Conservation (phyloP, 2,329 filamentous ascomycete species). For the Biscogniauxia marginata region DNA sequence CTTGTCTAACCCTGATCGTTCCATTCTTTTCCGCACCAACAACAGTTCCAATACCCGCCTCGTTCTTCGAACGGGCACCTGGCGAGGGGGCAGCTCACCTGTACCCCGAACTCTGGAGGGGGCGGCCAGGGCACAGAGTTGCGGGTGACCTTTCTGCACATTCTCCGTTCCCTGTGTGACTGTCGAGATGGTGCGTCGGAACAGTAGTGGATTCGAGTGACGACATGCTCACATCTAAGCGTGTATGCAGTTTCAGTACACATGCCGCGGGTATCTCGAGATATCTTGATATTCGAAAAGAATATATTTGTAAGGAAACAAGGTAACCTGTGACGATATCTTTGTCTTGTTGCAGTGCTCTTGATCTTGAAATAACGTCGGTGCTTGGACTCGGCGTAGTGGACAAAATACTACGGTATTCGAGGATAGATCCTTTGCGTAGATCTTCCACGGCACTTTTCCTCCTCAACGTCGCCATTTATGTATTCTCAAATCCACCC, state of each 20-base stretch:
- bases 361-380: not conserved
- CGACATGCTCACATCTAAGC: conserved; percentile 51
- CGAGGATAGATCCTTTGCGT: not conserved
- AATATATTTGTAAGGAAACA: not conserved
- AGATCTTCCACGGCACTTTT: not conserved
- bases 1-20: conserved; percentile 39
- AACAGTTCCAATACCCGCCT: conserved; percentile 53
- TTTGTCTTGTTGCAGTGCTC: not conserved
- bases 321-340: not conserved
- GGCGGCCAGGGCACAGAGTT: conserved; percentile 48
- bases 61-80: conserved; percentile 50
- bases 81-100: conserved; percentile 44
- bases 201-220: conserved; percentile 45
- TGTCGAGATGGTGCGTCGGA: conserved; percentile 34
- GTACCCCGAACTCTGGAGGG: conserved; percentile 41
- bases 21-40: conserved; percentile 55
- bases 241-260: conserved; percentile 51
- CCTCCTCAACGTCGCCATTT: not conserved
- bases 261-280: conserved; percentile 33
- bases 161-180: conserved; percentile 31
- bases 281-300: not conserved
- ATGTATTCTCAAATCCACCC: not conserved
- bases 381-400: not conserved
- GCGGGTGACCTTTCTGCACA: conserved; percentile 44
- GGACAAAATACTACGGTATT: not conserved